phyloP scores from a whole-genome alignment of 345 rosid species.

The Cardamine chenopodiifolia region DNA sequence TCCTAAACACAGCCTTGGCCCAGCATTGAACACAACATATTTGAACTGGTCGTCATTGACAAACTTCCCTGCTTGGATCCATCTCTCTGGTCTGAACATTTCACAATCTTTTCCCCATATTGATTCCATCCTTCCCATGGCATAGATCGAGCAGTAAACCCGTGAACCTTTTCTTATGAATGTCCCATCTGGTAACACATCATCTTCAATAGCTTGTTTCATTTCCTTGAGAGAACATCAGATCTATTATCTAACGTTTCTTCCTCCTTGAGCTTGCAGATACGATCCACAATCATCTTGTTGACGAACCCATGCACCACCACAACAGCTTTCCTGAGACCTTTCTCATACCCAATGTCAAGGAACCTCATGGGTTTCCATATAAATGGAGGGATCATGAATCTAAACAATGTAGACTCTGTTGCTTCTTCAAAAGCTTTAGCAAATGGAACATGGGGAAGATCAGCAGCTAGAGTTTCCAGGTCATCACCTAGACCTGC shows the following conservation, averaged over 20 bases:
- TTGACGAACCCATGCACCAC: slow-evolving; percentile 51
- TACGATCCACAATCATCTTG: slow-evolving; percentile 46
- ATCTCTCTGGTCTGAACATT: slow-evolving; percentile 62
- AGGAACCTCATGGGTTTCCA: slow-evolving; percentile 62
- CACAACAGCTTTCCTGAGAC: slow-evolving; percentile 51
- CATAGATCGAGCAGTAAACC: slow-evolving; percentile 60
- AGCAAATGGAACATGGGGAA: slow-evolving; percentile 47
- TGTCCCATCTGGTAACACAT: slow-evolving; percentile 60
- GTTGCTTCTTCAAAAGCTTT: slow-evolving; percentile 62
- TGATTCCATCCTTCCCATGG: slow-evolving; percentile 67
- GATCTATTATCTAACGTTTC: slow-evolving; percentile 33
- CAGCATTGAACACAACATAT: slow-evolving; percentile 52
- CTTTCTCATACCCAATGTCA: slow-evolving; percentile 55
- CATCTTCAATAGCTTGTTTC: slow-evolving; percentile 53
- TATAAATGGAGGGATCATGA: slow-evolving; percentile 51
- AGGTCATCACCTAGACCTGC: slow-evolving; percentile 73
- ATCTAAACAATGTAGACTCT: slow-evolving; percentile 54
- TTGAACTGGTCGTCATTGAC: slow-evolving; percentile 38
- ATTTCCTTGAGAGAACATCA: slow-evolving; percentile 72
- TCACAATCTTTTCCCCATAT: slow-evolving; percentile 59
- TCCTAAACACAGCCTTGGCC: slow-evolving; percentile 49
- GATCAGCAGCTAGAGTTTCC: slow-evolving; percentile 44
- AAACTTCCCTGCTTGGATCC: slow-evolving; percentile 43
- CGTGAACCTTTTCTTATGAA: slow-evolving; percentile 50
- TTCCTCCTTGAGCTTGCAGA: slow-evolving; percentile 45